phyloP scores from a whole-genome alignment of 352 stramenopile genomes.

The Phytophthora litchii region DNA sequence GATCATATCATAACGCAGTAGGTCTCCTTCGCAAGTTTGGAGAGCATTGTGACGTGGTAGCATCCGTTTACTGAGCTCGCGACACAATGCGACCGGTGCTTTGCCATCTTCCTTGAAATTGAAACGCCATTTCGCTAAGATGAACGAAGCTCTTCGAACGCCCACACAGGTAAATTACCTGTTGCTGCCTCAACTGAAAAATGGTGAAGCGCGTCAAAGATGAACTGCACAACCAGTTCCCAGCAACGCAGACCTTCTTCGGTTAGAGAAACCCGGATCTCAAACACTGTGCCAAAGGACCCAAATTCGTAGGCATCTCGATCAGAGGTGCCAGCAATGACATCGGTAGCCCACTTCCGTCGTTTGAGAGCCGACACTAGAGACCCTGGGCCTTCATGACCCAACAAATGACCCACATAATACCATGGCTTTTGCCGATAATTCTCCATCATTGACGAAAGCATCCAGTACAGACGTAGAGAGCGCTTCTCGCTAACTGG shows the following conservation, averaged over 20 bases:
- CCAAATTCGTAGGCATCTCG: constrained; percentile 65
- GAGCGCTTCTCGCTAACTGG: constrained; percentile 53
- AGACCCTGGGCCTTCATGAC: constrained; percentile 58
- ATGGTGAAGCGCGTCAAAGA: constrained; percentile 53
- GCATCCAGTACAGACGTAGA: constrained; percentile 55
- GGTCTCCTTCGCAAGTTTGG: constrained; percentile 33
- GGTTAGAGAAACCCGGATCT: constrained; percentile 59
- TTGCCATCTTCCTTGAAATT: constrained; percentile 65
- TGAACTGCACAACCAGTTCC: constrained; percentile 46
- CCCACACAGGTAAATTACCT: constrained; percentile 41
- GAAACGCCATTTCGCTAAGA: constrained; percentile 58
- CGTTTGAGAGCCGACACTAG: constrained; percentile 47
- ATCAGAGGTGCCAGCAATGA: constrained; percentile 55
- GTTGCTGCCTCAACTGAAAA: constrained; percentile 16
- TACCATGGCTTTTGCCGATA: constrained; percentile 63
- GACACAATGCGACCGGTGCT: constrained; percentile 43
- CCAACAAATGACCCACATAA: constrained; percentile 56
- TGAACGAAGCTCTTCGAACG: constrained; percentile 61
- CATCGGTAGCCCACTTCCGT: constrained; percentile 47
- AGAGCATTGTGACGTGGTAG: constrained; percentile 46
- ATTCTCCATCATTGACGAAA: constrained; percentile 45
- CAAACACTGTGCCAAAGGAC: constrained; percentile 65
- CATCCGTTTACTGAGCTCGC: constrained; percentile 62
- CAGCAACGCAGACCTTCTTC: constrained; percentile 45
- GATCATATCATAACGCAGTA: constrained; percentile 64